phyloP scores from a whole-genome alignment of 179 eudicot genomes.

The Vitellaria paradoxa region DNA sequence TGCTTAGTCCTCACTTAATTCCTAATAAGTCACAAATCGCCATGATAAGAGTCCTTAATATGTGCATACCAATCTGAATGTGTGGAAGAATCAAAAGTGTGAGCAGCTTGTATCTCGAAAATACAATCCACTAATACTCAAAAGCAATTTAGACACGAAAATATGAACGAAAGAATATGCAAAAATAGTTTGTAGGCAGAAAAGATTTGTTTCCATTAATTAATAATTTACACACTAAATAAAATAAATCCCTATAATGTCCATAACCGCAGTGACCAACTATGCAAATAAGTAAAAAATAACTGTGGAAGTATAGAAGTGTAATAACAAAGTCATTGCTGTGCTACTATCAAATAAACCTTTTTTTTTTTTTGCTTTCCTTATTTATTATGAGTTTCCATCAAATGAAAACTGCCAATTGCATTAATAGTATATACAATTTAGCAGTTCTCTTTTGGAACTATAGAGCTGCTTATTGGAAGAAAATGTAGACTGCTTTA shows the following conservation, averaged over 20 bases:
- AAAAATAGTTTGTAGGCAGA: neutral
- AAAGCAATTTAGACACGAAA: too few species aligned
- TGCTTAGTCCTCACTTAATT: neutral
- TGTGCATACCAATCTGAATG: neutral
- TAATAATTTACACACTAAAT: neutral
- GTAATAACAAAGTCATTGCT: too few species aligned
- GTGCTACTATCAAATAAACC: too few species aligned
- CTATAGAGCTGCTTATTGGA: too few species aligned
- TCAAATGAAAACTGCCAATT: too few species aligned
- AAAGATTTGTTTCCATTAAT: constrained; percentile 3
- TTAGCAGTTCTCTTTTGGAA: too few species aligned
- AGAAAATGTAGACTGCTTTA: too few species aligned
- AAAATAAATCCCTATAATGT: neutral
- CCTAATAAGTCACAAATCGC: neutral
- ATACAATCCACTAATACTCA: neutral
- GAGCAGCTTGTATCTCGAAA: neutral
- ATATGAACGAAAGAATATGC: neutral
- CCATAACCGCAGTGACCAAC: neutral
- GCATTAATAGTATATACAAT: too few species aligned
- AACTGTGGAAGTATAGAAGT: too few species aligned
- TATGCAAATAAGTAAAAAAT: too few species aligned
- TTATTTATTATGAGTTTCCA: too few species aligned
- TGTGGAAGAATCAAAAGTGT: neutral
- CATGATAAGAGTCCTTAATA: neutral
- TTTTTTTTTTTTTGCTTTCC: too few species aligned